A percentile compares a stretch with the other conserved stretches of the same genome.
phyloP scores from a whole-genome alignment of 352 stramenopile species.

The Phytophthora sp. region DNA sequence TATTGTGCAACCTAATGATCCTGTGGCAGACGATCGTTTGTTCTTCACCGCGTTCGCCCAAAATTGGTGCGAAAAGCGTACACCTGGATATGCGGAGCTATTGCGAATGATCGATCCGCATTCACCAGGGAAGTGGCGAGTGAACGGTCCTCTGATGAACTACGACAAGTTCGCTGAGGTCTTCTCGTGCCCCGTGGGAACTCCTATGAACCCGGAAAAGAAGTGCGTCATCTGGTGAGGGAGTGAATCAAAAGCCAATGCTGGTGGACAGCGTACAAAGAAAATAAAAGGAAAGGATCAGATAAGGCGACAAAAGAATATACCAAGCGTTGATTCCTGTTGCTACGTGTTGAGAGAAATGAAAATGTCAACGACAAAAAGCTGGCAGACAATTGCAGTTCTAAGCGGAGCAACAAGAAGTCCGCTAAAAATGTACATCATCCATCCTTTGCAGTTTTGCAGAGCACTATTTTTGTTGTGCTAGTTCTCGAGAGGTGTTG shows the following conservation, averaged over 20 bases:
- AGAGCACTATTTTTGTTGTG: conserved; percentile 25
- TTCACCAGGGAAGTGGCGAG: conserved; percentile 67
- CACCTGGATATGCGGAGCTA: conserved; percentile 48
- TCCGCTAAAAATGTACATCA: conserved; percentile 27
- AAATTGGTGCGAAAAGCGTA: conserved; percentile 68
- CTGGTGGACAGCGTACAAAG: too few species aligned
- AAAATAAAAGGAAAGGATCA: too few species aligned
- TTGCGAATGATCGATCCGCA: conserved; percentile 61
- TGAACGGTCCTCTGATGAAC: conserved; percentile 73
- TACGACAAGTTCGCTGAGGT: conserved; percentile 63
- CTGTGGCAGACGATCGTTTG: conserved; percentile 48
- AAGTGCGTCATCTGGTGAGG: conserved; percentile 77
- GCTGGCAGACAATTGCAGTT: too few species aligned
- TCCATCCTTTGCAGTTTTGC: background rate
- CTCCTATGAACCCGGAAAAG: conserved; percentile 71
- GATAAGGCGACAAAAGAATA: too few species aligned
- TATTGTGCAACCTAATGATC: conserved; percentile 24
- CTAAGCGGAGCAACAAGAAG: too few species aligned
- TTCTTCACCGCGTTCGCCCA: conserved; percentile 79
- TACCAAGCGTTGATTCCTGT: too few species aligned
- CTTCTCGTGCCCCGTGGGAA: conserved; percentile 67
- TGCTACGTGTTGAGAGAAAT: too few species aligned
- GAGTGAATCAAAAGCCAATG: background rate
- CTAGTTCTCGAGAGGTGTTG: background rate
- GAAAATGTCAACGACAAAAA: too few species aligned